Percentiles rank a stretch among this genome's conserved stretches.
phyloP scores from a whole-genome alignment of 2,329 filamentous ascomycete genomes.

The Microcyclospora tardicrescens region DNA sequence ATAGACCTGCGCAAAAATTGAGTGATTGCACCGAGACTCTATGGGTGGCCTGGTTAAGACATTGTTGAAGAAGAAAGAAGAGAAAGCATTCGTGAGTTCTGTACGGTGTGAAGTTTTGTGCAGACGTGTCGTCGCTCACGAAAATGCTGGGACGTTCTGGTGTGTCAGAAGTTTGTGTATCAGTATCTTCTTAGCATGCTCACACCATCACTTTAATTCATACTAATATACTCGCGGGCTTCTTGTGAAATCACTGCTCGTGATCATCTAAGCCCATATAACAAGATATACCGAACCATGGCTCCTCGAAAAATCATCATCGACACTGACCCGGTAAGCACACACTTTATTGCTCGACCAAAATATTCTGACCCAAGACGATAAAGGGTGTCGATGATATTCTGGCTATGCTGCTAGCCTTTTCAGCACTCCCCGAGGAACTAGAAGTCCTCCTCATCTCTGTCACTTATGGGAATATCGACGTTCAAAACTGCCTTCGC shows the following conservation, averaged over 20 bases:
- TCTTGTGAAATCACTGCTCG: no score
- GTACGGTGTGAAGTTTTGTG: neutral
- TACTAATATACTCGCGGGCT: no score
- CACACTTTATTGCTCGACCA: slow-evolving; percentile 1
- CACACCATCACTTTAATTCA: no score
- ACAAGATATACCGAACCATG: slow-evolving; percentile 19
- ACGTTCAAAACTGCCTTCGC: slow-evolving; percentile 70
- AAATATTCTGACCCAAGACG: slow-evolving; percentile 1
- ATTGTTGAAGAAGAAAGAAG: slow-evolving; percentile 48
- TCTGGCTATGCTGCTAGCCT: slow-evolving; percentile 72
- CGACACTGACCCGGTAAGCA: slow-evolving; percentile 79
- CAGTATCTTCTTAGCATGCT: no score
- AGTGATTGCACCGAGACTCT: slow-evolving; percentile 94
- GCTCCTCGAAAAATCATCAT: slow-evolving; percentile 61
- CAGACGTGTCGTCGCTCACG: neutral
- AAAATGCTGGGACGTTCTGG: neutral
- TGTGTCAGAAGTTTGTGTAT: neutral
- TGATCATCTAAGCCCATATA: no score
- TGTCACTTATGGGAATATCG: slow-evolving; percentile 87
- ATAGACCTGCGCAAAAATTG: slow-evolving; percentile 82
- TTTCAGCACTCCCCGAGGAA: slow-evolving; percentile 70
- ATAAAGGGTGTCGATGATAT: slow-evolving; percentile 74
- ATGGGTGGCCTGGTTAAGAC: slow-evolving; percentile 78
- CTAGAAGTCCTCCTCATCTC: slow-evolving; percentile 76
- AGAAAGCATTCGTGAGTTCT: slow-evolving; percentile 3